Percentiles rank a stretch among this genome's conserved stretches.
Conservation (phyloP, 2,329 filamentous ascomycete species). For the Penicillium sp. region DNA sequence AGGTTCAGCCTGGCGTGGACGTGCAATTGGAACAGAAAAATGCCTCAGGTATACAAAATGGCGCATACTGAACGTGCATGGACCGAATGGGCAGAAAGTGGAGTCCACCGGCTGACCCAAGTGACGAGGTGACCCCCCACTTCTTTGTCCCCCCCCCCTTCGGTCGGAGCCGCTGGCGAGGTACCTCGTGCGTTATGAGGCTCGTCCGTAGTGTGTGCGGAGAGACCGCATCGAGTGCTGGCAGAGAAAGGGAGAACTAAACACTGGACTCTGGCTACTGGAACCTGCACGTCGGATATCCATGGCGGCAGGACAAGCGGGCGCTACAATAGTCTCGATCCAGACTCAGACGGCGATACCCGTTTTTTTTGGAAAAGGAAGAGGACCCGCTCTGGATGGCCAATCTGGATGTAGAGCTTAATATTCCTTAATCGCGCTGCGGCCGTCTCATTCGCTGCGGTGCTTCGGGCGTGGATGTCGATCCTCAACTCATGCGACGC, state of each 20-base stretch:
- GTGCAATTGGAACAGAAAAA: constrained; percentile 21
- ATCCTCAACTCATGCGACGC: neutral
- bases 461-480: neutral
- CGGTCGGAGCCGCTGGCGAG: too few species aligned
- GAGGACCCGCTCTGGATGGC: constrained; percentile 1
- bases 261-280: too few species aligned
- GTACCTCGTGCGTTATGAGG: too few species aligned
- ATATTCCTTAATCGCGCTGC: constrained; percentile 13
- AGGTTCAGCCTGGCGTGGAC: neutral
- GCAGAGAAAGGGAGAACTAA: too few species aligned
- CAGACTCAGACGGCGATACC: neutral
- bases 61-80: constrained; percentile 16
- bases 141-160: neutral
- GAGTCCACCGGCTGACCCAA: neutral
- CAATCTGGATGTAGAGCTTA: constrained; percentile 12
- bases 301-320: too few species aligned
- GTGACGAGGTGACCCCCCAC: neutral
- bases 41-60: constrained; percentile 23
- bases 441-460: neutral
- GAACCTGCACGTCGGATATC: too few species aligned
- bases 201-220: too few species aligned
- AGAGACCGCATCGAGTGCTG: too few species aligned
- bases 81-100: constrained; percentile 1
- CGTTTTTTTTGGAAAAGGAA: too few species aligned
- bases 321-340: too few species aligned